Base-by-base conservation (phyloP, 257 asterid genomes). In the Craterostigma plantagineum region DNA sequence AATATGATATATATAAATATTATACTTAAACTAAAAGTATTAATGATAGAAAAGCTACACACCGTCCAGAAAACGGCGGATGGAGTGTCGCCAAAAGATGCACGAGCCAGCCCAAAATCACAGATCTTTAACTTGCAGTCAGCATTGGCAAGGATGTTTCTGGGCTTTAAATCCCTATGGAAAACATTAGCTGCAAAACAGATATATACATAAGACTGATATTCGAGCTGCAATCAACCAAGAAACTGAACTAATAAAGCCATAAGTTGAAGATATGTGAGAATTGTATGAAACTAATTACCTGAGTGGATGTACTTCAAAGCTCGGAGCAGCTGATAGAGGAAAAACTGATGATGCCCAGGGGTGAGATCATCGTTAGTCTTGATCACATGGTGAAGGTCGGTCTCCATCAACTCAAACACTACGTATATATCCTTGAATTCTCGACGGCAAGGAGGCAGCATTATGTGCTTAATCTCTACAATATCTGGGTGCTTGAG, bases 11-110 rank as follows among this genome's bases (percentile, higher is more conserved):
- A 23, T 23, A n/a, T n/a, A n/a, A n/a, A n/a, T n/a, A n/a, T n/a
- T n/a, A n/a, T n/a, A n/a, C n/a, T n/a, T n/a, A n/a, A n/a, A n/a
- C n/a, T n/a, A 23, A 23, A 23, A 23, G 30, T 23, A 23, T 6
- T 6, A 6, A 23, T 2, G 30, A 23, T 23, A 23, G 2, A 23
- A 53, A n/a, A 51, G 63, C 49, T 42, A 77, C 95, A 49, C 76
- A 87, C 98, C 50, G 95, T 90, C 98, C 98, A 87, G 61, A 87
- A 87, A 61, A 87, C 87, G 51, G 98, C 92, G 47, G 95, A 82
- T 18, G 98, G 95, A 59, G 81, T 63, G 60, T 87, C 95, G 16
- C 91, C 92, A 45, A 87, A 73, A 34, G 98, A 82, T 49, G 85
- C 79, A 48, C 95, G 98, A 46, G 98, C 98, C 35, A 87, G 79